These are phyloP conservation scores for barley (Hordeum vulgare) DNA, from an alignment of 176 grass and related monocot genomes.

Conservation along the genomic window MorexV3_pseudomolecules_assembly NC_058521.1:36367388-36367887, in stretches of 20 bases:
- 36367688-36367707: slow-evolving; percentile 34
- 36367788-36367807: slow-evolving; percentile 19
- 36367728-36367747: slow-evolving; percentile 59
- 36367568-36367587: slow-evolving; percentile 65
- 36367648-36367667: background rate
- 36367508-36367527: slow-evolving; percentile 85
- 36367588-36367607: slow-evolving; percentile 87
- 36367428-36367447: slow-evolving; percentile 55
- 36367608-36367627: slow-evolving; percentile 19
- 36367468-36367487: slow-evolving; percentile 69
- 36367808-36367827: slow-evolving; percentile 10
- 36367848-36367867: slow-evolving; percentile 20
- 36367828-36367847: slow-evolving; percentile 3
- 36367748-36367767: slow-evolving; percentile 59
- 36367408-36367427: slow-evolving; percentile 67
- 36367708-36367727: slow-evolving; percentile 64
- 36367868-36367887: background rate
- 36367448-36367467: slow-evolving; percentile 46
- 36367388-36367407: slow-evolving; percentile 46
- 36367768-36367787: slow-evolving; percentile 82
- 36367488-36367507: slow-evolving; percentile 80
- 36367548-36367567: slow-evolving; percentile 71
- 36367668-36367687: background rate
- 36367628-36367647: background rate
- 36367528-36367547: slow-evolving; percentile 68